Evolutionary conservation across 2,329 filamentous ascomycete genomes (phyloP).

Genomic region (Botrytis hyacinthi): DNA sequence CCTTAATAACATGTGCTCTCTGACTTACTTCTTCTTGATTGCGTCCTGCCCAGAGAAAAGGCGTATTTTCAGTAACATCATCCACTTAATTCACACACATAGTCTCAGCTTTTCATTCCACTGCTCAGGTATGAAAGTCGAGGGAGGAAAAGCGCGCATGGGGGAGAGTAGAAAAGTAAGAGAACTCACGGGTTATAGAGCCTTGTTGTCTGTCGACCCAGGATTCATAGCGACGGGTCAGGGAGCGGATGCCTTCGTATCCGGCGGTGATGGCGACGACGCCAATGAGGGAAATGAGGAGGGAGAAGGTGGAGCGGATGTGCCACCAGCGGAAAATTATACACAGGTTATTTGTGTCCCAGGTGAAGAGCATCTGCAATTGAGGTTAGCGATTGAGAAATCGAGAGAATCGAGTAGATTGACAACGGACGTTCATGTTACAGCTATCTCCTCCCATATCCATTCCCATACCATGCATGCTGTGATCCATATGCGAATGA

Average conservation of each 20-base stretch:
- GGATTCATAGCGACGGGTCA: constrained; percentile 73
- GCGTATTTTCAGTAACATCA: constrained; percentile 58
- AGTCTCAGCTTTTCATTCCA: constrained; percentile 33
- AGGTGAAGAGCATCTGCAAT: constrained; percentile 94
- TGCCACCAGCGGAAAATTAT: constrained; percentile 95
- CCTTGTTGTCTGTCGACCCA: constrained; percentile 34
- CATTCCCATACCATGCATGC: constrained; percentile 50
- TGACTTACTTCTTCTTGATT: constrained; percentile 60
- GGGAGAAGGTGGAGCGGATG: constrained; percentile 68
- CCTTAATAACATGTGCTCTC: constrained; percentile 75
- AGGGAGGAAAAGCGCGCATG: constrained; percentile 12
- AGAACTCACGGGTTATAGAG: constrained; percentile 35
- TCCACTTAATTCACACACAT: constrained; percentile 27
- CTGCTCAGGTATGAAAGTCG: constrained; percentile 19
- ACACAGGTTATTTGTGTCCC: constrained; percentile 90
- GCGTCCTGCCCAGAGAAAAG: constrained; percentile 71
- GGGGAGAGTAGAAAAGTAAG: constrained; percentile 16
- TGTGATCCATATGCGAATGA: constrained; percentile 32
- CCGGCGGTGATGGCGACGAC: constrained; percentile 83
- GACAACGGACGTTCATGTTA: constrained; percentile 77
- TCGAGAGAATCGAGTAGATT: neutral
- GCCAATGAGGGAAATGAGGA: constrained; percentile 78
- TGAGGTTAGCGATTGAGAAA: neutral
- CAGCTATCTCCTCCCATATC: constrained; percentile 61
- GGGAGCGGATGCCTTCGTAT: constrained; percentile 83